phyloP scores from a whole-genome alignment of 306 rosid genomes.

The Malus sieversii region DNA sequence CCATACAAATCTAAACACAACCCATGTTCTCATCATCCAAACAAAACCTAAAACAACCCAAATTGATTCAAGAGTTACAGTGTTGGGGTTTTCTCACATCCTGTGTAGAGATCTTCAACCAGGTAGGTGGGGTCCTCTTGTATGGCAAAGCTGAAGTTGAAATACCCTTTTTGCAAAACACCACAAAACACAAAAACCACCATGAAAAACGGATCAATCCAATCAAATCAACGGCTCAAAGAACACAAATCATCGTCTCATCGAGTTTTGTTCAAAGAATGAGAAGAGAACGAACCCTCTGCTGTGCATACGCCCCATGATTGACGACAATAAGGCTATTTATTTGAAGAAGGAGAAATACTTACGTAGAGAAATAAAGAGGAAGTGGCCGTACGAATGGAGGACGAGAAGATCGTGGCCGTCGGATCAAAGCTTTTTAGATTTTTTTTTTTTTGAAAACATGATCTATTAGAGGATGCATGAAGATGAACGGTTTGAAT shows the following conservation, averaged over 20 bases:
- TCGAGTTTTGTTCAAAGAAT: neutral
- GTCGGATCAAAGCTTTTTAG: conserved; percentile 49
- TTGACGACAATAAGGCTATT: conserved; percentile 3
- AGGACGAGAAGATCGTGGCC: conserved; percentile 61
- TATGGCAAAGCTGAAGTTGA: conserved; percentile 74
- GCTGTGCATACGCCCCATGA: no score
- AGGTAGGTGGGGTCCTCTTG: conserved; percentile 64
- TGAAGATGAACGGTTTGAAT: no score
- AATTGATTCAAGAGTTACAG: neutral
- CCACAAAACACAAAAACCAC: neutral
- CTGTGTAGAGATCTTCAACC: conserved; percentile 64
- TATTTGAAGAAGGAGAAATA: conserved; percentile 4
- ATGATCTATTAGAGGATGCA: no score
- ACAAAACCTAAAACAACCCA: no score
- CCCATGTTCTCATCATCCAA: neutral
- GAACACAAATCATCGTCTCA: neutral
- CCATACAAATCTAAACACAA: neutral
- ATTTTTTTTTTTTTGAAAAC: no score
- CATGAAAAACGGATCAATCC: neutral
- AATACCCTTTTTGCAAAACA: conserved; percentile 60
- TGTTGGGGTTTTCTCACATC: conserved; percentile 41
- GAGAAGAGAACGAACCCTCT: no score
- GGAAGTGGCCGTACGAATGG: conserved; percentile 60
- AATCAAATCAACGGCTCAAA: neutral
- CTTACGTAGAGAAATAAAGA: conserved; percentile 59